Percentiles rank a stretch among this genome's conserved stretches.
Evolutionary conservation across 441 rosid species (phyloP).

Genomic region (Lepidium campestre): DNA sequence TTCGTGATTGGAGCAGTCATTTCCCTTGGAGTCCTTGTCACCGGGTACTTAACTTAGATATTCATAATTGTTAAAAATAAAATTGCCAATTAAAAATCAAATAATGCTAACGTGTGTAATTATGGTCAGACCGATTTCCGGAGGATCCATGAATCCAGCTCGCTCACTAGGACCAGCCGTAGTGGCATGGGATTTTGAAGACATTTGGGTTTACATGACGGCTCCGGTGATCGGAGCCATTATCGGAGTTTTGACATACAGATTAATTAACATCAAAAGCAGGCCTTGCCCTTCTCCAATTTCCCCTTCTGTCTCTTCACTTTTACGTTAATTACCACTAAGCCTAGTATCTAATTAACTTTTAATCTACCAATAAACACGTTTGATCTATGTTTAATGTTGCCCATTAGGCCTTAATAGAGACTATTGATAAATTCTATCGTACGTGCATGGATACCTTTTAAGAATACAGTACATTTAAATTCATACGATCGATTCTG

Average conservation of each 20-base stretch:
- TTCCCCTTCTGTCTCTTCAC: constrained; percentile 22
- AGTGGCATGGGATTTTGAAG: constrained; percentile 54
- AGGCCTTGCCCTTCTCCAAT: constrained; percentile 34
- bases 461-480: background rate
- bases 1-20: constrained; percentile 59
- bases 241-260: constrained; percentile 45
- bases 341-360: background rate
- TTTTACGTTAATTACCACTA: constrained; percentile 12
- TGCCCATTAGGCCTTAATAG: background rate
- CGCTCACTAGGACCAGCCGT: constrained; percentile 88
- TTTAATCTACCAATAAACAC: background rate
- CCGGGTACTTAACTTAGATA: constrained; percentile 39
- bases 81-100: background rate
- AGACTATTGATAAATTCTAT: background rate
- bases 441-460: background rate
- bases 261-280: constrained; percentile 33
- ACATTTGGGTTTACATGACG: constrained; percentile 66
- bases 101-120: background rate
- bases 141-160: constrained; percentile 88
- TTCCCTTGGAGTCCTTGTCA: constrained; percentile 68
- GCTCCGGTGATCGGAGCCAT: constrained; percentile 67
- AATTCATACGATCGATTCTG: background rate
- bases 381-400: background rate
- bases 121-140: constrained; percentile 66
- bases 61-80: background rate